Base-by-base conservation (phyloP, 1,139 yeast genomes). In the Sugiyamaella paludigena region DNA sequence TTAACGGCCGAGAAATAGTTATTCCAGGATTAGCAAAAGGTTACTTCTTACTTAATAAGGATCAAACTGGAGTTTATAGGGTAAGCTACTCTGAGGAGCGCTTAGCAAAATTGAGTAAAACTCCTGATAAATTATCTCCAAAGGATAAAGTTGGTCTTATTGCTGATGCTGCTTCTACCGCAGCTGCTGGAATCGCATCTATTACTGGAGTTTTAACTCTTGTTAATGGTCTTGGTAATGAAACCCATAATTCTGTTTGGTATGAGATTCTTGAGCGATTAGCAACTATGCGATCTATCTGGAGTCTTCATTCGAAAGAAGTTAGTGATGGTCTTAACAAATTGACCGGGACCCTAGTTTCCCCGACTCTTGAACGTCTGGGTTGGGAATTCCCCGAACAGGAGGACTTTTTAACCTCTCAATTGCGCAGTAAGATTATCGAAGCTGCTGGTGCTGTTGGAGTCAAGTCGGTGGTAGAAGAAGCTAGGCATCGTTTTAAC, bases 81-180 rank as follows among this genome's bases (percentile, higher is more conserved):
- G 88, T 83, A 46, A 76, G 77, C 57, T 86, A 85, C 64, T 77
- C 82, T 24, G 69, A 75, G 3, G 66, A 66, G 8, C 67, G 84
- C 15, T 70, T 82, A 57, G 53, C 46, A 40, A 61, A 59, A 46
- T 54, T 61, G 35, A 65, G 65, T 19, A 68, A 75, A 2, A 66
- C 73, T 47, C 69, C 78, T 48, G 69, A 68, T 36, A 63, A 71
- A 47, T 69, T 84, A 40, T 71, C 83, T 2, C 66, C 78, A 7
- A 76, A 76, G 48, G 91, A 85, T 62, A 79, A 79, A 59, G 79
- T 84, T 53, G 89, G 87, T 3, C 66, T 85, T 45, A 71, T 84
- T 49, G 83, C 87, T 6, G 94, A 84, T 63, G 71, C 79, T 32
- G 59, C 58, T 11, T 75, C 86, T 1, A 75, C 81, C 36, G 81